These are phyloP conservation scores for Dipodascus geniculatus DNA, from an alignment of 805 yeast genomes.

Conservation along the genomic window DNA sequence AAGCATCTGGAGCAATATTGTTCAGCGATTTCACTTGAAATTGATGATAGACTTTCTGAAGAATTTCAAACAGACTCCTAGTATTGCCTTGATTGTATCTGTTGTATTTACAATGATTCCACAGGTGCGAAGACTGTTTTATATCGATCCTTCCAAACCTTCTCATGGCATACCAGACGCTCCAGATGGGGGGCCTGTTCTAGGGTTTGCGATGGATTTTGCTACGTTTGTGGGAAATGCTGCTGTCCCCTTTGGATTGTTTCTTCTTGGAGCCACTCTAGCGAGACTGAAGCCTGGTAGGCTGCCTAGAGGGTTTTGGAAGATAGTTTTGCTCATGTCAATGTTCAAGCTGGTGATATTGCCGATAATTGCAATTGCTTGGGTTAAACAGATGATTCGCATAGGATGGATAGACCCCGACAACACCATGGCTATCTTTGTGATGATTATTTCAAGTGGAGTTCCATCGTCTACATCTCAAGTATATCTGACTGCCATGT, in stretches of 20 bases:
- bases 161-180: conserved; percentile 50
- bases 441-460: conserved; percentile 62
- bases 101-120: conserved; percentile 73
- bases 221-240: conserved; percentile 75
- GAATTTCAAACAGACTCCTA: conserved; percentile 45
- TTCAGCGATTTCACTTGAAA: background rate
- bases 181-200: conserved; percentile 75
- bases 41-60: conserved; percentile 12
- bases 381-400: conserved; percentile 47
- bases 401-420: conserved; percentile 52
- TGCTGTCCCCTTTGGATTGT: conserved; percentile 75
- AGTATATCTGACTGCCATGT: conserved; percentile 80
- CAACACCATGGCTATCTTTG: conserved; percentile 54
- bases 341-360: conserved; percentile 48
- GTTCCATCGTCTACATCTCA: conserved; percentile 84
- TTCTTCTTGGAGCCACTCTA: conserved; percentile 78
- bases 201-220: conserved; percentile 76
- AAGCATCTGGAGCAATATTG: too few species aligned
- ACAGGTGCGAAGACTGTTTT: conserved; percentile 66
- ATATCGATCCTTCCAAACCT: conserved; percentile 31
- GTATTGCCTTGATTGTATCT: conserved; percentile 55
- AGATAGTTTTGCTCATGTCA: conserved; percentile 48
- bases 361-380: conserved; percentile 69
- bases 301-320: conserved; percentile 56
- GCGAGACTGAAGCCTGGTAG: conserved; percentile 53